phyloP scores from a whole-genome alignment of 768 basidiomycete genomes.

The Xanthoconium stramineum region DNA sequence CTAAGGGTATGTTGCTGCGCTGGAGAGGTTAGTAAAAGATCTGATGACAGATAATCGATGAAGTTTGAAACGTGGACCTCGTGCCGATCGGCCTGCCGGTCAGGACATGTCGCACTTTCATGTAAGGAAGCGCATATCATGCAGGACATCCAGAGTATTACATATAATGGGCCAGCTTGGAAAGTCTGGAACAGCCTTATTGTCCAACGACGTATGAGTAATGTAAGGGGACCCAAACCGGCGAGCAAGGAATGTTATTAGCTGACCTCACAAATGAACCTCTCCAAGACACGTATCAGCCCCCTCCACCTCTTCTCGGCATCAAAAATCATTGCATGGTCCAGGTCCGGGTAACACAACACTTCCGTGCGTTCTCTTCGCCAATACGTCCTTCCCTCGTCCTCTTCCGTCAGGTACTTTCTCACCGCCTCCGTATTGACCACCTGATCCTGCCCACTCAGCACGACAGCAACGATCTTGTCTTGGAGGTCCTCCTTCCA shows the following conservation, averaged over 20 bases:
- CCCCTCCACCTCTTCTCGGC: slow-evolving; percentile 21
- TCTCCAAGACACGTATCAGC: slow-evolving; percentile 30
- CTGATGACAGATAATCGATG: too few relatives aligned
- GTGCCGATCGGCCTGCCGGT: too few relatives aligned
- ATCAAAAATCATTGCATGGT: slow-evolving; percentile 43
- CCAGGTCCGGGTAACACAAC: slow-evolving; percentile 34
- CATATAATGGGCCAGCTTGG: too few relatives aligned
- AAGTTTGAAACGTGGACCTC: too few relatives aligned
- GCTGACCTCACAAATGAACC: slow-evolving; percentile 24
- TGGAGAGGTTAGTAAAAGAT: too few relatives aligned
- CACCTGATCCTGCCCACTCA: slow-evolving; percentile 42
- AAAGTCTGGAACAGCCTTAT: too few relatives aligned
- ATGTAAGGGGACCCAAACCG: too few relatives aligned
- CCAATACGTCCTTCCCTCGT: slow-evolving; percentile 24
- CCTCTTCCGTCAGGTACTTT: slow-evolving; percentile 38
- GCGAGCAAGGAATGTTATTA: neutral
- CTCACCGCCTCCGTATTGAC: slow-evolving; percentile 38
- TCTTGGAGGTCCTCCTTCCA: slow-evolving; percentile 54
- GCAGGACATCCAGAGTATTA: too few relatives aligned
- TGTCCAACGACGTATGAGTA: too few relatives aligned
- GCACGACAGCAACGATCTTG: slow-evolving; percentile 31
- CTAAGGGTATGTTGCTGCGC: too few relatives aligned
- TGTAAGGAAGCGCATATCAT: too few relatives aligned
- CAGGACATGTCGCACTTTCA: too few relatives aligned
- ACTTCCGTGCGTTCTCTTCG: slow-evolving; percentile 34